Evolutionary conservation across 257 asterid genomes (phyloP), one percentile per base, ranked within the genome.

Genomic region (Oldenlandia corymbosa): DNA sequence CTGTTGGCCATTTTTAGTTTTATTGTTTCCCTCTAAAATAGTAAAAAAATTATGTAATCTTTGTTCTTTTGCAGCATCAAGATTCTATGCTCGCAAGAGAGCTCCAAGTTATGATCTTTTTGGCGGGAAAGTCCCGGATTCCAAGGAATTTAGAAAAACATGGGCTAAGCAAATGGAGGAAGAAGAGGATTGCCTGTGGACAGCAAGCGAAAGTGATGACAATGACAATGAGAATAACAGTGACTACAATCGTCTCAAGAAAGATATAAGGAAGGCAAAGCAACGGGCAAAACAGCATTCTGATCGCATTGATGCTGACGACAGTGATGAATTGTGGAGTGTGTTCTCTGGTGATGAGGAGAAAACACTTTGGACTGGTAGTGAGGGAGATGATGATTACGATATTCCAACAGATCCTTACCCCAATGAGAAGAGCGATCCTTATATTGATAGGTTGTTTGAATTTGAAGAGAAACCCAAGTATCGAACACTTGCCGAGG

Each of bases 171-270:
- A 74, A 61, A 73, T 92, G 93, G 91, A 83, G 58, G 82, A 89
- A n/a, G 99, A 92, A 2, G 97, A 92, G 75, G 91, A 82, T 68
- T 89, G 83, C 73, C 83, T 92, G 1, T 92, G 97, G 97, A 87
- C 95, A 1, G 99, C 80, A 30, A 87, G 97, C 64, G 97, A 92
- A 73, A 84, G 72, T 27, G 97, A 88, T 23, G 56, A 45, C 16
- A 78, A 71, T 12, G 97, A 85, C 14, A 53, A 72, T 5, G 86
- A 80, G 24, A 70, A 80, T n/a, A n/a, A n/a, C n/a, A n/a, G n/a
- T 24, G 83, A 72, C 36, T 68, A 68, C n/a, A 73, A 77, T 51
- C 78, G 77, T 77, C 88, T 92, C 36, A 75, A 82, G 70, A 90
- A 81, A 71, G 95, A 88, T 50, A 88, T 92, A 0, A 80, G 65